These are phyloP conservation scores for Phytopythium helicoides DNA, from an alignment of 352 stramenopile genomes.

Conservation along the genomic window DNA sequence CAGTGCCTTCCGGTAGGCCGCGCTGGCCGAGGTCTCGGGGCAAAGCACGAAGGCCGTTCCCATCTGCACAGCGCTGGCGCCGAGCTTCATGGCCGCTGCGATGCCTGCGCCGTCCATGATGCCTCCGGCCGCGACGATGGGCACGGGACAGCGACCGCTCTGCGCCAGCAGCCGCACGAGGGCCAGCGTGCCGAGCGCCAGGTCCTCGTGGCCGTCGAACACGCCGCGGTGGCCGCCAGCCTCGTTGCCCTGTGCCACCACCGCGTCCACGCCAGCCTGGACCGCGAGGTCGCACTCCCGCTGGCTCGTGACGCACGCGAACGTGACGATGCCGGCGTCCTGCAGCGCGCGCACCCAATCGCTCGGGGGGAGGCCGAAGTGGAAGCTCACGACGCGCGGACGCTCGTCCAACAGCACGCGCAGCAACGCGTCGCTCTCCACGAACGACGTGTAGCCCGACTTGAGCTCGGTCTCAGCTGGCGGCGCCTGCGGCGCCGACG, in stretches of 20 bases:
- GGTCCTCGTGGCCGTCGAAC: conserved; percentile 29
- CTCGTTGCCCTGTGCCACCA: conserved; percentile 60
- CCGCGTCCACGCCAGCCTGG: conserved; percentile 28
- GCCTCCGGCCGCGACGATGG: conserved; percentile 55
- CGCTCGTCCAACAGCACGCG: conserved; percentile 43
- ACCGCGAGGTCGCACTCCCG: conserved; percentile 24
- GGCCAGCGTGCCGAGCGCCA: conserved; percentile 35
- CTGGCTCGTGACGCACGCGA: conserved; percentile 43
- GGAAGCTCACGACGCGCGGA: conserved; percentile 62
- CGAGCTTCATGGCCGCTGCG: conserved; percentile 32
- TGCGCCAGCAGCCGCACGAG: conserved; percentile 49
- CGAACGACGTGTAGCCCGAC: conserved; percentile 18
- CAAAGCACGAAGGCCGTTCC: conserved; percentile 56
- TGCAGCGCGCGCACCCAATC: conserved; percentile 30
- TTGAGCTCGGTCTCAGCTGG: conserved; percentile 6
- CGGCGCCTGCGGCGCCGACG: conserved; percentile 16
- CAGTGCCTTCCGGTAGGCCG: conserved; percentile 26
- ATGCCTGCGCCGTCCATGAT: conserved; percentile 50
- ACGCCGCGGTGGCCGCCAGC: conserved; percentile 53
- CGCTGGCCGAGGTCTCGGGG: conserved; percentile 36
- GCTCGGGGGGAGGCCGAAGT: conserved; percentile 46
- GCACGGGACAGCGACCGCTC: conserved; percentile 14
- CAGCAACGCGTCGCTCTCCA: conserved; percentile 29
- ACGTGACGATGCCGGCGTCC: conserved; percentile 33
- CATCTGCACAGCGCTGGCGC: conserved; percentile 57